Evolutionary conservation across 768 basidiomycete genomes (phyloP), one percentile per base, ranked within the genome.

Genomic region (Russula lepida): DNA sequence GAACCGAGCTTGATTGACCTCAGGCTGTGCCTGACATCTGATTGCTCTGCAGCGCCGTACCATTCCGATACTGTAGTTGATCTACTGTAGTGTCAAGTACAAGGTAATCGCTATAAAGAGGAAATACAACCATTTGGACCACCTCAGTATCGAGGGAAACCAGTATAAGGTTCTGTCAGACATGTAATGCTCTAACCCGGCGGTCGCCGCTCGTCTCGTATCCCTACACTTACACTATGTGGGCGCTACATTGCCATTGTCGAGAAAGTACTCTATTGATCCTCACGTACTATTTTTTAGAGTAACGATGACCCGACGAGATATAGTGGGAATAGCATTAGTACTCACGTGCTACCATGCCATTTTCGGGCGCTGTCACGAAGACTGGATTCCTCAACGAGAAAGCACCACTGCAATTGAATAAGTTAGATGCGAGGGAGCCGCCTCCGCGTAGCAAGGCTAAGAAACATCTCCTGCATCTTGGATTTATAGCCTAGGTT

Each of bases 271-370:
- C 8, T n/a, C 44, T n/a, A 44, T 44, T 13, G 25, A 33, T 23
- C 35, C 1, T 43, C 21, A 70, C 78, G 92, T 92, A 66, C 85
- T 83, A 7, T 81, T 68, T 62, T 81, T 80, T n/a, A n/a, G n/a
- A n/a, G n/a, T n/a, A 69, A 92, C 88, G n/a, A 82, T 73, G 41
- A 87, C 77, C 76, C 79, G 82, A 58, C 89, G 81, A 25, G 86
- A 84, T 11, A 92, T 88, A 1, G 87, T 85, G 53, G 92, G 88
- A 0, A 89, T n/a, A n/a, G n/a, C n/a, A n/a, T n/a, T n/a, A n/a
- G n/a, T n/a, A n/a, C n/a, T n/a, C n/a, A n/a, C n/a, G n/a, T n/a
- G n/a, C n/a, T n/a, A n/a, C n/a, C n/a, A n/a, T n/a, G n/a, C n/a
- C n/a, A n/a, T n/a, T n/a, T n/a, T n/a, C n/a, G n/a, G n/a, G n/a